These are phyloP conservation scores for Castanea mollissima DNA, from an alignment of 306 rosid species.

Conservation along the genomic window DNA sequence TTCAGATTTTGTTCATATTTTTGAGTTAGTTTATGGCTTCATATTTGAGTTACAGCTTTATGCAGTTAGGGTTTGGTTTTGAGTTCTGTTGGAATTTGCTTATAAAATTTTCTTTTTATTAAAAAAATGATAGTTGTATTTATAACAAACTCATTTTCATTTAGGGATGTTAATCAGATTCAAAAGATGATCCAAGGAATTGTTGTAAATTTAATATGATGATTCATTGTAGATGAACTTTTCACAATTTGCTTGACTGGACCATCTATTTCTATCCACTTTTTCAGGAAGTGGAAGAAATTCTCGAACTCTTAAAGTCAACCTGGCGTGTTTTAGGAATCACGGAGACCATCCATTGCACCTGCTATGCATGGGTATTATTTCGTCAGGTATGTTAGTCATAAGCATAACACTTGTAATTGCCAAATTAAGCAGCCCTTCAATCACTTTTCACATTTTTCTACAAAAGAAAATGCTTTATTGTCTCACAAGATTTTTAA, in stretches of 20 bases:
- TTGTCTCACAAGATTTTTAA: not conserved
- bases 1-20: not conserved
- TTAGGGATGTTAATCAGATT: slow-evolving; percentile 4
- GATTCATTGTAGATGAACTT: not conserved
- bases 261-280: slow-evolving; percentile 29
- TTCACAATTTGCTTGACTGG: slow-evolving; percentile 8
- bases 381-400: slow-evolving; percentile 76
- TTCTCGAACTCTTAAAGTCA: slow-evolving; percentile 93
- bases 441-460: not conserved
- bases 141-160: not conserved
- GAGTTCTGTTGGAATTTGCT: not conserved
- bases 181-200: slow-evolving; percentile 10
- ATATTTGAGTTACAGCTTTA: slow-evolving; percentile 4
- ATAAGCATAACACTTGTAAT: slow-evolving; percentile 10
- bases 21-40: not conserved
- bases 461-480: not conserved
- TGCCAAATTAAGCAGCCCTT: not conserved
- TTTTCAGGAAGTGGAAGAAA: slow-evolving; percentile 92
- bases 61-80: not conserved
- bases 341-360: slow-evolving; percentile 90
- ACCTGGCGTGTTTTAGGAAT: slow-evolving; percentile 98
- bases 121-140: not conserved
- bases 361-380: slow-evolving; percentile 96
- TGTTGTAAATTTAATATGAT: slow-evolving; percentile 6
- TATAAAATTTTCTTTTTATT: not conserved